Evolutionary conservation across 2,329 filamentous ascomycete species (phyloP).

Genomic region (Ophioceras dolichostomum): DNA sequence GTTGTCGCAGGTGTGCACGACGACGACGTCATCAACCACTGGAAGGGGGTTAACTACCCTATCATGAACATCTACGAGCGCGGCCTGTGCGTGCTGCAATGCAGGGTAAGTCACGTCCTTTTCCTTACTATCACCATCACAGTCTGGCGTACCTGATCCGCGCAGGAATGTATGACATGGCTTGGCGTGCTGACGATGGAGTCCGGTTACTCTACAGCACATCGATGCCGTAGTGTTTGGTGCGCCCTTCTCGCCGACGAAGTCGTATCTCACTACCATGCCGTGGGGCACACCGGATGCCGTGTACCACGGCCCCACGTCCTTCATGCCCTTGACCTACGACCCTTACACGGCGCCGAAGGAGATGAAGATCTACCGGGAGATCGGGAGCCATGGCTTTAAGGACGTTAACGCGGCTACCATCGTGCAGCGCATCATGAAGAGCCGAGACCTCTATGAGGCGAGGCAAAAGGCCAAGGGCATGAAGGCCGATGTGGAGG

Average conservation of each 20-base stretch:
- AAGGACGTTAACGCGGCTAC: slow-evolving; percentile 81
- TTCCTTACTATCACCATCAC: slow-evolving; percentile 1
- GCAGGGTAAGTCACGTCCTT: slow-evolving; percentile 49
- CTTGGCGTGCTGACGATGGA: slow-evolving; percentile 4
- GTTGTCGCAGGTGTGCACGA: slow-evolving; percentile 92
- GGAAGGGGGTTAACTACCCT: slow-evolving; percentile 96
- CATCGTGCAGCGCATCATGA: slow-evolving; percentile 84
- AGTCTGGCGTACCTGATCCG: too few relatives aligned
- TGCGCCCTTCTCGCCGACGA: slow-evolving; percentile 77
- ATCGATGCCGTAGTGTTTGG: slow-evolving; percentile 80
- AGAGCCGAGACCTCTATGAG: slow-evolving; percentile 77
- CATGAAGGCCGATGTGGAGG: slow-evolving; percentile 70
- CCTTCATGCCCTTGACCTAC: slow-evolving; percentile 72
- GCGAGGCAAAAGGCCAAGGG: slow-evolving; percentile 84
- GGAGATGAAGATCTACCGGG: slow-evolving; percentile 69
- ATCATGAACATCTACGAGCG: slow-evolving; percentile 99
- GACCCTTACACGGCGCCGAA: slow-evolving; percentile 76
- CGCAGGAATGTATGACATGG: too few relatives aligned
- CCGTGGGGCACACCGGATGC: slow-evolving; percentile 64
- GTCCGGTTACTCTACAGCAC: slow-evolving; percentile 55
- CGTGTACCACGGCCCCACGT: slow-evolving; percentile 93
- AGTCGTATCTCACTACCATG: slow-evolving; percentile 60
- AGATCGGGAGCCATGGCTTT: slow-evolving; percentile 68
- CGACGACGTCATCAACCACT: slow-evolving; percentile 87
- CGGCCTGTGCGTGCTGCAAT: slow-evolving; percentile 89